A percentile compares a stretch with the other conserved stretches of the same genome.
Conservation (phyloP, 139 green algal species). For the Coccomyxa sp. region DNA sequence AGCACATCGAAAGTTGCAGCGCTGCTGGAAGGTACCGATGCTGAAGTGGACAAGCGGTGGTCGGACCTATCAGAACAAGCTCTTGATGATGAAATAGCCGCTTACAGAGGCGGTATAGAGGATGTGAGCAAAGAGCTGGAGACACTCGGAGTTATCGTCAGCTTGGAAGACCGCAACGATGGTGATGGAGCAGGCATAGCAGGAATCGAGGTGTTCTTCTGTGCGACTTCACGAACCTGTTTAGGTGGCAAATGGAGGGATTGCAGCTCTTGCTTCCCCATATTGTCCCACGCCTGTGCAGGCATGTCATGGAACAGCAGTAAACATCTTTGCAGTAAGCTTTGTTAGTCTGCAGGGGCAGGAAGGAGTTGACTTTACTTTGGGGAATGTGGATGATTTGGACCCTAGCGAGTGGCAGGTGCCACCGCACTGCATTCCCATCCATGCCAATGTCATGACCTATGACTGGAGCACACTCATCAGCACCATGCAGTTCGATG, state of each 20-base stretch:
- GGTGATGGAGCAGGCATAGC: neutral
- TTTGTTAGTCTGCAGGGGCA: slow-evolving; percentile 4
- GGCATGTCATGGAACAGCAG: neutral
- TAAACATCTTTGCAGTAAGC: neutral
- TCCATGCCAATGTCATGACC: slow-evolving; percentile 86
- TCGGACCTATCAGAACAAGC: slow-evolving; percentile 10
- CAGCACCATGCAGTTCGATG: slow-evolving; percentile 45
- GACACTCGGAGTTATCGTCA: slow-evolving; percentile 4
- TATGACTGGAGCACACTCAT: slow-evolving; percentile 79
- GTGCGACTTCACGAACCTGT: neutral
- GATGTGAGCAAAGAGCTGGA: slow-evolving; percentile 12
- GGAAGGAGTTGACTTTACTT: slow-evolving; percentile 53
- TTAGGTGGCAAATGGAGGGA: neutral
- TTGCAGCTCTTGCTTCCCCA: neutral
- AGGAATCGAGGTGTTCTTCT: neutral
- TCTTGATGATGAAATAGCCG: slow-evolving; percentile 26
- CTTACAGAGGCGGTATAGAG: slow-evolving; percentile 16
- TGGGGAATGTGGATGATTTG: slow-evolving; percentile 68
- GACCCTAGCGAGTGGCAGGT: slow-evolving; percentile 69
- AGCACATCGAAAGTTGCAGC: too few species aligned
- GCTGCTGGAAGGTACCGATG: slow-evolving; percentile 8
- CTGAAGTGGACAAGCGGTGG: slow-evolving; percentile 21
- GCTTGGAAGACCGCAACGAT: neutral
- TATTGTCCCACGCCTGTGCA: neutral
- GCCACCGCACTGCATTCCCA: slow-evolving; percentile 82